Percentiles rank a stretch among this genome's conserved stretches.
These are phyloP conservation scores for Hortiboletus campestris DNA, from an alignment of 768 basidiomycete species.

Conservation along the genomic window DNA sequence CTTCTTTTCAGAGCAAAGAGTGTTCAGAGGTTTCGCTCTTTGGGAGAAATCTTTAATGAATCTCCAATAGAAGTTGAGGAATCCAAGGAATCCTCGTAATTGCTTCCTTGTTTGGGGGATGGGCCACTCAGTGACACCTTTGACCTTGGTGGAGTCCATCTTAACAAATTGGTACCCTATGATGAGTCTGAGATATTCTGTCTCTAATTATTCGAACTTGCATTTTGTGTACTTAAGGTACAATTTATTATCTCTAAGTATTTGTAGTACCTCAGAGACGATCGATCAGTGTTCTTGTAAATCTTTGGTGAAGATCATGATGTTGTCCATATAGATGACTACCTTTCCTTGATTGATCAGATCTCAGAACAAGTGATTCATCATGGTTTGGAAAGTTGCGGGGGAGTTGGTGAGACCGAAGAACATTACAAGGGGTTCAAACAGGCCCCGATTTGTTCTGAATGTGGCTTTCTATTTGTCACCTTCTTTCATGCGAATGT, in stretches of 20 bases:
- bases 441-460: not conserved
- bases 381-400: not conserved
- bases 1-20: not conserved
- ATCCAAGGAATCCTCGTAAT: not conserved
- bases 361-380: not conserved
- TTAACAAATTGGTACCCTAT: not conserved
- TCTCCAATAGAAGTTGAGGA: not conserved
- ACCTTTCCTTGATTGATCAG: not conserved
- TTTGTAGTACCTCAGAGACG: not conserved
- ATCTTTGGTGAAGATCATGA: slow-evolving; percentile 32
- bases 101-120: not conserved
- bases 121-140: not conserved
- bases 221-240: not conserved
- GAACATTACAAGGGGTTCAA: not conserved
- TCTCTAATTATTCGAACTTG: not conserved
- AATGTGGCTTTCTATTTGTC: slow-evolving; percentile 37
- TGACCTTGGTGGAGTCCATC: not conserved
- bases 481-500: slow-evolving; percentile 25
- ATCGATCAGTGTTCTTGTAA: slow-evolving; percentile 29
- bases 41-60: not conserved
- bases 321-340: slow-evolving; percentile 39
- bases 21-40: not conserved
- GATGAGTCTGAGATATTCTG: not conserved
- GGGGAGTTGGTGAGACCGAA: not conserved
- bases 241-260: not conserved